Conservation (phyloP, 2,329 filamentous ascomycete genomes). For the Cladophialophora psammophila region DNA sequence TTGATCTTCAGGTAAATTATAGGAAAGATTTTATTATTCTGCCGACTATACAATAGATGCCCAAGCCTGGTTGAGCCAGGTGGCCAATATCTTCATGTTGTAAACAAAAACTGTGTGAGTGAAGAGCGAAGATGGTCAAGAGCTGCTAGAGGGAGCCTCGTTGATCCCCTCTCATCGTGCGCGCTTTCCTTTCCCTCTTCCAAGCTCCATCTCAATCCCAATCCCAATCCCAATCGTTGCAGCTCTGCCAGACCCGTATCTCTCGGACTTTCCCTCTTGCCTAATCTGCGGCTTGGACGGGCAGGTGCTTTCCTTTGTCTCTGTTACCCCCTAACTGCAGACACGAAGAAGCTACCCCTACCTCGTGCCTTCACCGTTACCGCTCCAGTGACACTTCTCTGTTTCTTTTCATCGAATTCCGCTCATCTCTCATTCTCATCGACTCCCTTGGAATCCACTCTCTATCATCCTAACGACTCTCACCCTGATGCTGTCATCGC, state of each 20-base stretch:
- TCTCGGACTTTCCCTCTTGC: neutral
- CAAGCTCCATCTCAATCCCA: no score
- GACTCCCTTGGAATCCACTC: neutral
- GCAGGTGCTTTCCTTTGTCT: constrained; percentile 13
- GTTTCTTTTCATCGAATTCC: neutral
- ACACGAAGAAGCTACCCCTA: neutral
- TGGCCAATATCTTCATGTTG: neutral
- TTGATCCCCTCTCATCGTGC: neutral
- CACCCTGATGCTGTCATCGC: neutral
- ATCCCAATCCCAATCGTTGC: neutral
- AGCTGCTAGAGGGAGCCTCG: neutral
- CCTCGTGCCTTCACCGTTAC: constrained; percentile 1
- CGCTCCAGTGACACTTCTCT: neutral
- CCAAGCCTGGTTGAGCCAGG: neutral
- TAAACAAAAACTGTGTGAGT: neutral
- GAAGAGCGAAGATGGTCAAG: neutral
- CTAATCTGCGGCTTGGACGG: neutral
- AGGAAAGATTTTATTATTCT: no score
- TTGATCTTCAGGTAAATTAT: no score
- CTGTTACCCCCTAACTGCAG: neutral
- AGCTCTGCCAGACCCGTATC: constrained; percentile 2
- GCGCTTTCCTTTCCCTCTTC: no score
- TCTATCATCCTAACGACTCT: neutral
- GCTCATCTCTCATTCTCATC: neutral
- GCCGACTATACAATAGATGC: neutral